Conservation (phyloP, 2,329 filamentous ascomycete species). For the Keithomyces neogunnii region DNA sequence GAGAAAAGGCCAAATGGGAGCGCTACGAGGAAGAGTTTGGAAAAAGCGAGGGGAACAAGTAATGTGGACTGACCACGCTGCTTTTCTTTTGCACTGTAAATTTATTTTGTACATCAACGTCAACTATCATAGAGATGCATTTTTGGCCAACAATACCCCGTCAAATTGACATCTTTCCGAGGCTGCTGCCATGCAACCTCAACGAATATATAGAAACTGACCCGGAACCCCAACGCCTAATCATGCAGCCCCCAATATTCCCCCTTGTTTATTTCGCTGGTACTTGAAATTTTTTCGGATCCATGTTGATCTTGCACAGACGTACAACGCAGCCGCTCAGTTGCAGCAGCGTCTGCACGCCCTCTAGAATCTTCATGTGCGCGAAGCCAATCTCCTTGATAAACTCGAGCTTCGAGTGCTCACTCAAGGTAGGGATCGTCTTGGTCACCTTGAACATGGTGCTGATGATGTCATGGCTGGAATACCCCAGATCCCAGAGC, state of each 20-base stretch:
- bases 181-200: neutral
- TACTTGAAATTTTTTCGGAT: conserved; percentile 65
- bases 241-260: conserved; percentile 2
- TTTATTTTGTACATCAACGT: neutral
- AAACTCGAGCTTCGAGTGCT: conserved; percentile 93
- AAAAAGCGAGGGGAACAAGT: conserved; percentile 30
- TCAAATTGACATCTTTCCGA: neutral
- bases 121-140: neutral
- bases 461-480: conserved; percentile 97
- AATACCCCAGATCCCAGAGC: conserved; percentile 91
- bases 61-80: conserved; percentile 3
- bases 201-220: conserved; percentile 2
- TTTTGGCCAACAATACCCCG: neutral
- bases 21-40: conserved; percentile 54
- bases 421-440: conserved; percentile 82
- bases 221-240: conserved; percentile 23
- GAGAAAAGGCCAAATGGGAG: conserved; percentile 61
- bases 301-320: conserved; percentile 94
- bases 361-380: conserved; percentile 98
- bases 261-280: conserved; percentile 22
- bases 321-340: conserved; percentile 87
- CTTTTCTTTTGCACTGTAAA: neutral
- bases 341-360: conserved; percentile 89
- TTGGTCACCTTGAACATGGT: conserved; percentile 99
- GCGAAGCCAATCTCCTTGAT: conserved; percentile 98